Conservation (phyloP, 495 filamentous ascomycete species). For the Penicillium cataractarum region DNA sequence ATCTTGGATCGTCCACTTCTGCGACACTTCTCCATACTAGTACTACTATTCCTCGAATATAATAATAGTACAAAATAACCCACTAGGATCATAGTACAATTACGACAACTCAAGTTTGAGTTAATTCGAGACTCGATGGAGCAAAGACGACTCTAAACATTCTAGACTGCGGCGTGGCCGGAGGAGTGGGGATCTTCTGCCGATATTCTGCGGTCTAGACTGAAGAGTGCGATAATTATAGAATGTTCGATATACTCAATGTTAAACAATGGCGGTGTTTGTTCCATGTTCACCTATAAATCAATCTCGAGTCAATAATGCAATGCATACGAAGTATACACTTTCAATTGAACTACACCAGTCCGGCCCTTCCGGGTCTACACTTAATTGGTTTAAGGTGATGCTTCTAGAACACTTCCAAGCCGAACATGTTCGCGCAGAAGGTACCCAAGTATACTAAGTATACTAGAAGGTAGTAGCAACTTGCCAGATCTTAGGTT, state of each 20-base stretch:
- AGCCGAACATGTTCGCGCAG: neutral
- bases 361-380: neutral
- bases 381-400: neutral
- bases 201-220: neutral
- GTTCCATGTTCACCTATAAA: too few relatives aligned
- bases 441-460: neutral
- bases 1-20: neutral
- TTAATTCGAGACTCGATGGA: neutral
- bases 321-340: too few relatives aligned
- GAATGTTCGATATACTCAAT: neutral
- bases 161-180: constrained; percentile 1
- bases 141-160: neutral
- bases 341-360: neutral
- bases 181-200: neutral
- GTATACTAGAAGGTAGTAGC: too few relatives aligned
- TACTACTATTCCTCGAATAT: neutral
- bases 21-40: too few relatives aligned
- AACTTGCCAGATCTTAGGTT: too few relatives aligned
- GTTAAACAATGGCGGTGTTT: too few relatives aligned
- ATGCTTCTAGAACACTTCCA: neutral
- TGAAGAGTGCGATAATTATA: neutral
- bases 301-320: neutral
- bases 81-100: too few relatives aligned
- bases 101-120: neutral
- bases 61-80: neutral